Conservation (phyloP, 139 green algal species). For the Chlorella sp. region DNA sequence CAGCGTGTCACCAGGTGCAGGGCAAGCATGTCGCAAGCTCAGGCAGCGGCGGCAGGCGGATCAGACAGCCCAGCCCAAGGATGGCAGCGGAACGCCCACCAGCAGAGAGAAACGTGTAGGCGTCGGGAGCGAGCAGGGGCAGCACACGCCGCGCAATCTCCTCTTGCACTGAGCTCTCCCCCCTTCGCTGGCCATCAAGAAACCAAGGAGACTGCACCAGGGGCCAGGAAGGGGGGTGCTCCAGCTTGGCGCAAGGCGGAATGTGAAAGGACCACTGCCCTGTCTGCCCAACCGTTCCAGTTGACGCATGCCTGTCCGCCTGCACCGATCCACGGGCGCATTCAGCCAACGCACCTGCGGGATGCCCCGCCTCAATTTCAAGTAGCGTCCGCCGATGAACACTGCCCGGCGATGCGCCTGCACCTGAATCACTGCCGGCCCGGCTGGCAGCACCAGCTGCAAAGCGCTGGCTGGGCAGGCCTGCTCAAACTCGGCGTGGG, state of each 20-base stretch:
- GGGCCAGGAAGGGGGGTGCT: no score
- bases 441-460: neutral
- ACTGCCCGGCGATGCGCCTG: neutral
- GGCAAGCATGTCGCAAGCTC: neutral
- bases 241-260: no score
- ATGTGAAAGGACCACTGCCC: no score
- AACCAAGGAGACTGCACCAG: constrained; percentile 66
- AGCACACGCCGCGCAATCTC: constrained; percentile 38
- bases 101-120: constrained; percentile 49
- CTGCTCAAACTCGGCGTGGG: neutral
- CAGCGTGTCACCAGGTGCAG: neutral
- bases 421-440: neutral
- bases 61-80: neutral
- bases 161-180: constrained; percentile 47
- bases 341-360: no score
- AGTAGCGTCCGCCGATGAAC: constrained; percentile 31
- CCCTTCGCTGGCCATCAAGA: constrained; percentile 41
- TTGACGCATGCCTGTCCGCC: no score
- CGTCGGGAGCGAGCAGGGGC: constrained; percentile 30
- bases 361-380: constrained; percentile 26
- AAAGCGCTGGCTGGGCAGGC: neutral
- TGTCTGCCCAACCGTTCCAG: no score
- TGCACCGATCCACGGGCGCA: no score
- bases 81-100: neutral
- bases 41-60: neutral